Evolutionary conservation across 768 basidiomycete species (phyloP).

Genomic region (Leccinum incarnatum): DNA sequence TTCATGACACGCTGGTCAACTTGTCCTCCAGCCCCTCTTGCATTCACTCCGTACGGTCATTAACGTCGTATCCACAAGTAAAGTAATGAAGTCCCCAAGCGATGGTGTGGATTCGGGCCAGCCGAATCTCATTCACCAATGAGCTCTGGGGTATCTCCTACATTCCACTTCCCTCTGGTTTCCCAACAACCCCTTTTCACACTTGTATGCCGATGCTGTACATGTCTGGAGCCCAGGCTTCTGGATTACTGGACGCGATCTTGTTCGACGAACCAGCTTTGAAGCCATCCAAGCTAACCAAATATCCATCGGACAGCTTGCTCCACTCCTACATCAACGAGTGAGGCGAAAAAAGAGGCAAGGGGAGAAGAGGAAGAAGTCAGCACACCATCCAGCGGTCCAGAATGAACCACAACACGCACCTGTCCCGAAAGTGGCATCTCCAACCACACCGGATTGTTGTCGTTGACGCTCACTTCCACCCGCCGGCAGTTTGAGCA

Average conservation of each 20-base stretch:
- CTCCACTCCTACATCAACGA: constrained; percentile 5
- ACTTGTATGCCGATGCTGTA: constrained; percentile 4
- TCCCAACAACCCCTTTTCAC: neutral
- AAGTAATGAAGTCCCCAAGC: too few species aligned
- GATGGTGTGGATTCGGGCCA: too few species aligned
- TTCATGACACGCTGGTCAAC: too few species aligned
- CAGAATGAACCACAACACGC: neutral
- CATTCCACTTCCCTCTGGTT: too few species aligned
- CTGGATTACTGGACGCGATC: constrained; percentile 2
- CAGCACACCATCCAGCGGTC: neutral
- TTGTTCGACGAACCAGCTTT: constrained; percentile 5
- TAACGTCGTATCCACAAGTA: too few species aligned
- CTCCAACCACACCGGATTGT: neutral
- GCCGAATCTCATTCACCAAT: too few species aligned
- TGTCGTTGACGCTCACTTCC: constrained; percentile 6
- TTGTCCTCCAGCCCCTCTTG: too few species aligned
- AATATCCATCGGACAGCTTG: constrained; percentile 3
- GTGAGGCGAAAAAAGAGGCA: neutral
- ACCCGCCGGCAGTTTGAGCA: constrained; percentile 8
- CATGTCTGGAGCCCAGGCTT: constrained; percentile 6
- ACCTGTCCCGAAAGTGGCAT: constrained; percentile 11
- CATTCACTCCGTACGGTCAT: too few species aligned
- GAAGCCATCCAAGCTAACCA: constrained; percentile 8
- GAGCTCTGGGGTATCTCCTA: constrained; percentile 27
- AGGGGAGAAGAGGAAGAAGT: neutral